Evolutionary conservation across 768 basidiomycete species (phyloP), one percentile per base, ranked within the genome.

Genomic region (Polyporus arcularius): DNA sequence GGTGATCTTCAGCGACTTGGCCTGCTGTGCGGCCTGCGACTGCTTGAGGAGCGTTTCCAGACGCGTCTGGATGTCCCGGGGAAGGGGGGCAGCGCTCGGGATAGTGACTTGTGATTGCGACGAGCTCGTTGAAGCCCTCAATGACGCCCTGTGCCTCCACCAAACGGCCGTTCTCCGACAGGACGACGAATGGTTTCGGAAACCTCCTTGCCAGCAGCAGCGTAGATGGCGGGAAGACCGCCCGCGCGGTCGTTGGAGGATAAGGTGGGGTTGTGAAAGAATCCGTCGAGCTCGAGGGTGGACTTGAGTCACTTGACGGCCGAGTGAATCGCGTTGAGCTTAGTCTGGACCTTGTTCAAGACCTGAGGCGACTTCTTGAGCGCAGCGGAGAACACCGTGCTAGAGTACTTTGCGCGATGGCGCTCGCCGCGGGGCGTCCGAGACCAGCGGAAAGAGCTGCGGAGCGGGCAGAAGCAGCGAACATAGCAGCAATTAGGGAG

Each of bases 101-200:
- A 98, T 92, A 57, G 86, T 83, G 63, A 98, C 92, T 85, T 89
- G 83, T 98, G 85, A 69, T 90, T 86, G 92, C 77, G 61, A 96
- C 88, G 65, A 98, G 86, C 73, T 89, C 88, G 67, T 92, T 88
- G 80, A 98, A 98, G 62, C 92, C 94, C 71, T 90, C 86, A 69
- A 98, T 91, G 65, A 96, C 93, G 61, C 88, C 88, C 67, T 85
- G 79, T 16, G 91, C 86, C 81, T 96, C 91, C 63, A 79, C 83
- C 63, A 98, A 81, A 65, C 97, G 83, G 60, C 95, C 95, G 75
- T 99, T 99, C 76, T 96, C 92, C 61, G 92, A 89, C 62, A 99
- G 84, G 67, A 98, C 87, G 40, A 75, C 74, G 72, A 99, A 87
- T 94, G 74, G 94, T 82, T 59, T 93, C 90, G 50, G 89, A 90